A percentile compares a stretch with the other conserved stretches of the same genome.
These are phyloP conservation scores for Podaxis sp. DNA, from an alignment of 768 basidiomycete species.

Conservation along the genomic window DNA sequence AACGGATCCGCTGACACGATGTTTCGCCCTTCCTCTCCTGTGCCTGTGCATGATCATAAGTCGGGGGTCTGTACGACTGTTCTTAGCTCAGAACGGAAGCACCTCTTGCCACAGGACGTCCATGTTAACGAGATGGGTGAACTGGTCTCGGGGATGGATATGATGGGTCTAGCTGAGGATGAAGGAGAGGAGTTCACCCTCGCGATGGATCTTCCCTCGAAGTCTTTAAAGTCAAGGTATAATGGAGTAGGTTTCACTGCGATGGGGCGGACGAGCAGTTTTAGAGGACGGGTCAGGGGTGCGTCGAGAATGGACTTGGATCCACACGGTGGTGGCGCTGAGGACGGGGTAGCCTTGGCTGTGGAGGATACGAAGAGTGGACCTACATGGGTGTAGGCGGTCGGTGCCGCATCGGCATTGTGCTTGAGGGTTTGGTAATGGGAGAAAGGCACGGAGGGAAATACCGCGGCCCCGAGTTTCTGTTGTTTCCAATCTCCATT, in stretches of 20 bases:
- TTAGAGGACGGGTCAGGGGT: conserved; percentile 5
- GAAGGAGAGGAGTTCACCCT: conserved; percentile 42
- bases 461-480: neutral
- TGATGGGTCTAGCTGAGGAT: conserved; percentile 16
- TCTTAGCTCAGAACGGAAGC: neutral
- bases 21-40: neutral
- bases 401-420: neutral
- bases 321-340: neutral
- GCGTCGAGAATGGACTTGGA: neutral
- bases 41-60: neutral
- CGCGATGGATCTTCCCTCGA: conserved; percentile 41
- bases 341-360: neutral
- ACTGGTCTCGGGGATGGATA: conserved; percentile 17
- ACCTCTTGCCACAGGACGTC: conserved; percentile 18
- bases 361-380: conserved; percentile 3
- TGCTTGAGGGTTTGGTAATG: neutral
- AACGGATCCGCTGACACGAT: neutral
- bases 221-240: conserved; percentile 4
- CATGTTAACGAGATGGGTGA: conserved; percentile 19
- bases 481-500: too few species aligned
- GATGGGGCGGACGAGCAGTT: conserved; percentile 6
- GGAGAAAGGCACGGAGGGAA: neutral
- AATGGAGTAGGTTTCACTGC: conserved; percentile 3
- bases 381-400: neutral
- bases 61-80: neutral